Evolutionary conservation across 78 protist genomes (phyloP).

Genomic region (Dictyostelium citrinum): DNA sequence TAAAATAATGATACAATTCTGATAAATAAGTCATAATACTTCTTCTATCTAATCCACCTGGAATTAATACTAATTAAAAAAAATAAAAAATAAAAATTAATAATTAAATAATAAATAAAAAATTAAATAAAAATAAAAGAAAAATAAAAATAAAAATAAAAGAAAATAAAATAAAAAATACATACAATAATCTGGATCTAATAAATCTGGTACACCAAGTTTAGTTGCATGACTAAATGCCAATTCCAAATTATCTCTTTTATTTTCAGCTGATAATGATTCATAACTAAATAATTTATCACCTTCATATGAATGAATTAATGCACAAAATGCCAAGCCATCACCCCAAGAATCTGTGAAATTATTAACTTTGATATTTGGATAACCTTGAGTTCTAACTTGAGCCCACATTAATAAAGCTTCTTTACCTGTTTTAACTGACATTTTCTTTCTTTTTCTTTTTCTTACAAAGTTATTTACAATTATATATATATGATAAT

Average conservation of each 20-base stretch:
- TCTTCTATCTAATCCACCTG: constrained; percentile 71
- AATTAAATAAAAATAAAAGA: neutral
- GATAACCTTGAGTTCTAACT: constrained; percentile 58
- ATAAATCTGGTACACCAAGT: constrained; percentile 71
- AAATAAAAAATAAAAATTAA: neutral
- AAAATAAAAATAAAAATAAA: neutral
- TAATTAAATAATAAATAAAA: neutral
- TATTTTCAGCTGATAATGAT: neutral
- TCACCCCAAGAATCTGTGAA: constrained; percentile 75
- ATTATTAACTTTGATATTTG: constrained; percentile 59
- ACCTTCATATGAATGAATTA: constrained; percentile 74
- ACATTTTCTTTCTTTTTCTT: neutral
- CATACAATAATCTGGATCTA: constrained; percentile 64
- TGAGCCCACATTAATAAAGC: constrained; percentile 75
- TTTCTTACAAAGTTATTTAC: neutral
- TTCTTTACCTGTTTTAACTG: constrained; percentile 76
- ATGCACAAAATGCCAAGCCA: constrained; percentile 75
- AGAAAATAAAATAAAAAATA: neutral
- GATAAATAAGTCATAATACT: constrained; percentile 71
- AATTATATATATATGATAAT: neutral
- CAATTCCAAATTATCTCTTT: constrained; percentile 39
- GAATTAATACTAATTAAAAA: neutral
- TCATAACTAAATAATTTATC: constrained; percentile 57
- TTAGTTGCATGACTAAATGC: constrained; percentile 25
- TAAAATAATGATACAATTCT: constrained; percentile 69